Evolutionary conservation across 371 early-diverging fungal genomes (phyloP), one percentile per base, ranked within the genome.

Genomic region (Mucor irregularis): DNA sequence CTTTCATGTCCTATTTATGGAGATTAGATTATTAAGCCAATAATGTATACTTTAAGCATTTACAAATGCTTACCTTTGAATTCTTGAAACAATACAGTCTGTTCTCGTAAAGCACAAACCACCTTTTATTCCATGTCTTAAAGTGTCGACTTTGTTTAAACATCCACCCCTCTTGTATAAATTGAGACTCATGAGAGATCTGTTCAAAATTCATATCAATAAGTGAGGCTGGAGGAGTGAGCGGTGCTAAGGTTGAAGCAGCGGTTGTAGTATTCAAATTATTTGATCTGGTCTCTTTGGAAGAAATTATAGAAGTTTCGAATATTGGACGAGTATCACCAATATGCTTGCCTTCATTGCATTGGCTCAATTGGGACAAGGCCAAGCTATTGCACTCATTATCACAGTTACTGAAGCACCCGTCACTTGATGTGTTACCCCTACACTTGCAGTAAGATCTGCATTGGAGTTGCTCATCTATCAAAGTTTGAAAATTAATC

Each of bases 51-150:
- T 0, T 35, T 28, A 37, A 44, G 3, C 28, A 25, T 50, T 21
- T 7, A 26, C 2, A 24, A 31, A 30, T 26, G 8, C n/a, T 43
- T 72, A 65, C 78, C 71, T 82, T 83, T 46, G 81, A 78, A n/a
- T 72, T 74, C 43, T 85, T 83, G 57, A 84, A 83, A 56, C 84
- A 82, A 51, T 76, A 84, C 5, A 88, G 59, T 29, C 77, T 77
- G 7, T 65, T 66, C 0, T 81, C 86, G 48, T 84, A 81, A 50
- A 88, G 72, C 37, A 82, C 82, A 57, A 83, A 88, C 82, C 81
- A 88, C 13, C 88, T 77, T 24, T 69, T 73, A 59, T 86, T 86
- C 85, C 86, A 88, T 1, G 76, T 78, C 35, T 81, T 81, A 62
- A 82, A 85, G 13, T 74, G 75, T 35, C 80, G 83, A 2, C 84